Percentiles rank a stretch among this genome's conserved stretches.
These are phyloP conservation scores for Eragrostis tef DNA, from an alignment of 202 grass and related monocot species.

Conservation along the genomic window DNA sequence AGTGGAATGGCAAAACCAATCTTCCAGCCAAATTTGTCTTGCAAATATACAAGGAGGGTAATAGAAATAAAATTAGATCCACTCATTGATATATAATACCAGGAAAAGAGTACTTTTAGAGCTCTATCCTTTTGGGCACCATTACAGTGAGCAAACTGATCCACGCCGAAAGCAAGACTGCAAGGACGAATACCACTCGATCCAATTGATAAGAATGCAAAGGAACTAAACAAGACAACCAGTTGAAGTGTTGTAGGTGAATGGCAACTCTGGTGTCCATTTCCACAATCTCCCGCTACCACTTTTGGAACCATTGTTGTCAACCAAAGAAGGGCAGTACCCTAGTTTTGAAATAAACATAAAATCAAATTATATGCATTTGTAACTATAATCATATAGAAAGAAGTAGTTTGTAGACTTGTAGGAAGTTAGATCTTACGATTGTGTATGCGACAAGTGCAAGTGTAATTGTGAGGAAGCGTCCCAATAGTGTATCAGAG, in stretches of 20 bases:
- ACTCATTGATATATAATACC: conserved; percentile 46
- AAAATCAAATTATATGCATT: neutral
- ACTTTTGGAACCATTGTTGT: conserved; percentile 7
- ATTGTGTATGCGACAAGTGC: conserved; percentile 16
- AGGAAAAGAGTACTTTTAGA: conserved; percentile 45
- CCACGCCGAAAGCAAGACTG: conserved; percentile 51
- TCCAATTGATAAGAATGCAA: conserved; percentile 36
- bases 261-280: neutral
- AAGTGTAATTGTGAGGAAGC: conserved; percentile 22
- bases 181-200: conserved; percentile 49
- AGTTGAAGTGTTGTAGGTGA: conserved; percentile 26
- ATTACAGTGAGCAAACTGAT: conserved; percentile 38
- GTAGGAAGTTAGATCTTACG: conserved; percentile 9
- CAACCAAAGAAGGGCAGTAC: conserved; percentile 38
- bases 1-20: conserved; percentile 29
- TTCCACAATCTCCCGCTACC: neutral
- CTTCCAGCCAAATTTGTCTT: conserved; percentile 37
- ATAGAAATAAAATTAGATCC: conserved; percentile 26
- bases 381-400: neutral
- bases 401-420: neutral
- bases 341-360: conserved; percentile 26
- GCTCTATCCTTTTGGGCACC: conserved; percentile 15
- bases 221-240: conserved; percentile 37
- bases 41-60: conserved; percentile 38
- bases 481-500: conserved; percentile 31